These are phyloP conservation scores for Laguncularia racemosa DNA, from an alignment of 345 rosid species.

Conservation along the genomic window DNA sequence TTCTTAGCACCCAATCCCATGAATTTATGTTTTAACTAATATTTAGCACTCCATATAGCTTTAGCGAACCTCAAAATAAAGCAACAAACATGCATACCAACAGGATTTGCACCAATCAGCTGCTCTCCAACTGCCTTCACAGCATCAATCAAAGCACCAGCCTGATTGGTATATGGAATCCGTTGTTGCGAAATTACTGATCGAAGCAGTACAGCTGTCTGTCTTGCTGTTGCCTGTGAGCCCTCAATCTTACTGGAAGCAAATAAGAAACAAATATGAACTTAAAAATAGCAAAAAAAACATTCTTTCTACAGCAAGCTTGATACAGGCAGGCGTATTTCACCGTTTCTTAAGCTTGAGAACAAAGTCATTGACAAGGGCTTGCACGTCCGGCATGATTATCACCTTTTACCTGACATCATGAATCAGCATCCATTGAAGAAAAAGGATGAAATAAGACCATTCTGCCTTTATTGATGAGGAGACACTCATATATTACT, in stretches of 20 bases:
- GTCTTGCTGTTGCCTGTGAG: conserved; percentile 86
- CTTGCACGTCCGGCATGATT: conserved; percentile 85
- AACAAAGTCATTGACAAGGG: conserved; percentile 61
- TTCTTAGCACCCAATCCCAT: background rate
- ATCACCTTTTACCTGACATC: conserved; percentile 19
- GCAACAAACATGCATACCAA: conserved; percentile 39
- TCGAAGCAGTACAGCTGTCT: conserved; percentile 73
- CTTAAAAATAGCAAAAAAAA: background rate
- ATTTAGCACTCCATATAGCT: background rate
- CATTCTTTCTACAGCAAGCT: background rate
- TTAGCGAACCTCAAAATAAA: background rate
- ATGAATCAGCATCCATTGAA: background rate
- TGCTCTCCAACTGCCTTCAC: conserved; percentile 71
- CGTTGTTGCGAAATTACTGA: conserved; percentile 88
- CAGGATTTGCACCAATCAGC: conserved; percentile 84
- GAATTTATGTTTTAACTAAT: too few relatives aligned
- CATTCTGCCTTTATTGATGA: background rate
- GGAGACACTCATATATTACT: background rate
- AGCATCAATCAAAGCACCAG: conserved; percentile 78
- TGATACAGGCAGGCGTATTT: conserved; percentile 2
- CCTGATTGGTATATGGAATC: conserved; percentile 74
- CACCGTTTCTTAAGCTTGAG: conserved; percentile 90
- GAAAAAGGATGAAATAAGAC: background rate
- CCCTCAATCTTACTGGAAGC: conserved; percentile 87
- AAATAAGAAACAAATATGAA: background rate